Evolutionary conservation across 495 filamentous ascomycete species (phyloP), one percentile per base, ranked within the genome.

Genomic region (Emericellopsis terricola): DNA sequence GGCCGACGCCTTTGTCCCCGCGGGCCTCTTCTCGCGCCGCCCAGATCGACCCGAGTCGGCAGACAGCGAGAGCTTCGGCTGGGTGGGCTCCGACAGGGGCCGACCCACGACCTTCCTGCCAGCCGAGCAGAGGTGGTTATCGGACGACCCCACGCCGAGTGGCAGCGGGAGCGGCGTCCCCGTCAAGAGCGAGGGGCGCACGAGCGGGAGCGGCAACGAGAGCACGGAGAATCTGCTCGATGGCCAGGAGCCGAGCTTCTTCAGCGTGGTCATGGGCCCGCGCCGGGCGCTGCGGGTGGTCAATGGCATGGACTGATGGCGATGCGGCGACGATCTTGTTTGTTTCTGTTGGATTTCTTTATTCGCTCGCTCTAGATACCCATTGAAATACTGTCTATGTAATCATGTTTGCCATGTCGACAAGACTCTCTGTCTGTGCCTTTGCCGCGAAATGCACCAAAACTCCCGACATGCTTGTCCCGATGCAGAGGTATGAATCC

Each of bases 261-360:
- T 78, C 41, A 76, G 71, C 28, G 78, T 83, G 14, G 49, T 82
- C 42, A 43, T 83, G 51, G 75, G 73, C 39, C 78, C 78, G 36
- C 65, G 75, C 46, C 60, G 79, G 45, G 81, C 76, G 42, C 55
- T 84, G 54, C 53, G 74, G 46, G 76, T 83, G 26, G 73, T 81
- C 11, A 84, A 84, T 59, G 56, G 58, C 8, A 31, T 62, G 34
- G 48, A 49, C 23, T 6, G n/a, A n/a, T n/a, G n/a, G n/a, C n/a
- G n/a, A n/a, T n/a, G n/a, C n/a, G n/a, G n/a, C n/a, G n/a, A n/a
- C n/a, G n/a, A n/a, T n/a, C n/a, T n/a, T n/a, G n/a, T n/a, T n/a
- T n/a, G n/a, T n/a, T n/a, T n/a, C n/a, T n/a, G n/a, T n/a, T n/a
- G n/a, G n/a, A 4, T 17, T 6, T 6, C 4, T 2, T 2, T 0